Percentiles rank a stretch among this genome's conserved stretches.
phyloP scores from a whole-genome alignment of 2,329 filamentous ascomycete genomes.

The Colletotrichum coccodes region DNA sequence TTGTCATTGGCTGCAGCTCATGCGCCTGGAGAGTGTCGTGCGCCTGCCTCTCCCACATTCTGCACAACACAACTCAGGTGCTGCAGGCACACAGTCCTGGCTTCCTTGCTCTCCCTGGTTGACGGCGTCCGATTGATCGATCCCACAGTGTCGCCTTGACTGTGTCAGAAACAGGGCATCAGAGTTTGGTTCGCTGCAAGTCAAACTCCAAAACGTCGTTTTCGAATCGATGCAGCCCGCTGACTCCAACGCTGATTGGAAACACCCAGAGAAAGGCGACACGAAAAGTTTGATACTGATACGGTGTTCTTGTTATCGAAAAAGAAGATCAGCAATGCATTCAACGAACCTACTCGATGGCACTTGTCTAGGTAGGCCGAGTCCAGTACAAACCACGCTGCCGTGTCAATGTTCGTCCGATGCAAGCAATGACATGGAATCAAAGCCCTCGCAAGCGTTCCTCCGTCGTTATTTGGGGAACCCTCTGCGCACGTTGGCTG shows the following conservation, averaged over 20 bases:
- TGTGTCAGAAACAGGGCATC: background rate
- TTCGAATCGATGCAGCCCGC: background rate
- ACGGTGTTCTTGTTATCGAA: conserved; percentile 8
- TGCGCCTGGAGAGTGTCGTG: background rate
- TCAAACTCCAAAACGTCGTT: background rate
- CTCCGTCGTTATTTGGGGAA: background rate
- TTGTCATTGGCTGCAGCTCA: conserved; percentile 5
- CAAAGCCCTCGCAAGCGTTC: background rate
- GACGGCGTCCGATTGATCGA: background rate
- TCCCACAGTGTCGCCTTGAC: background rate
- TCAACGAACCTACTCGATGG: conserved; percentile 9
- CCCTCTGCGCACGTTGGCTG: background rate
- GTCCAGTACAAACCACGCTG: background rate
- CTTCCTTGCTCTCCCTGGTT: background rate
- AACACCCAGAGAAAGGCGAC: background rate
- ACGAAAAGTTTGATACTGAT: conserved; percentile 10
- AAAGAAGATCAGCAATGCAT: background rate
- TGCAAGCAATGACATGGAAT: conserved; percentile 18
- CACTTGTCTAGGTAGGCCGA: background rate
- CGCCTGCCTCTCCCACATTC: conserved; percentile 9
- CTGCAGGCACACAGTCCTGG: conserved; percentile 11
- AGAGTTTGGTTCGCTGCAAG: conserved; percentile 10
- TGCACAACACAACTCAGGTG: conserved; percentile 29
- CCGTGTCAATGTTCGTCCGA: conserved; percentile 18
- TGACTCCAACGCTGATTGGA: background rate